A percentile compares a stretch with the other conserved stretches of the same genome.
phyloP scores from a whole-genome alignment of 768 basidiomycete genomes.

The Boletus eberwhitei region DNA sequence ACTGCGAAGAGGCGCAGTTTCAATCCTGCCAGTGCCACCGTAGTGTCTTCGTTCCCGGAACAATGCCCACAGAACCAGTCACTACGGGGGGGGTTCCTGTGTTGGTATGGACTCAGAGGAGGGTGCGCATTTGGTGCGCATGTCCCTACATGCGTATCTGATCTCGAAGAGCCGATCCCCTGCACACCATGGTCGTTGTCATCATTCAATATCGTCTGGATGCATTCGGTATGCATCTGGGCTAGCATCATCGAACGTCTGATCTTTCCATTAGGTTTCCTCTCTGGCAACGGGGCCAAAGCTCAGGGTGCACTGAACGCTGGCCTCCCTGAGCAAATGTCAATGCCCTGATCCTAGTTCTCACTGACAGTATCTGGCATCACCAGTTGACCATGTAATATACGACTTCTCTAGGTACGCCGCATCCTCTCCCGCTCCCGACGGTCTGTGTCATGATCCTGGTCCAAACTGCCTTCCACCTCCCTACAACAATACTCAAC shows the following conservation, averaged over 20 bases:
- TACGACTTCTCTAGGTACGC: too few relatives aligned
- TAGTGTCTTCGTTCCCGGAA: constrained; percentile 15
- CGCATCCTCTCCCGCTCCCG: too few relatives aligned
- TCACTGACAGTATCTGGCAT: not conserved
- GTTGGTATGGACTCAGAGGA: constrained; percentile 37
- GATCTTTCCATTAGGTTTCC: constrained; percentile 26
- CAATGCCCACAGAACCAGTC: not conserved
- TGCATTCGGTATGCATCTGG: constrained; percentile 25
- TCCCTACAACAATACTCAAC: too few relatives aligned
- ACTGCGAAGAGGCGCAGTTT: too few relatives aligned
- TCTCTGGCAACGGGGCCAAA: constrained; percentile 30
- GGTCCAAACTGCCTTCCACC: too few relatives aligned
- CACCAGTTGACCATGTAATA: constrained; percentile 37
- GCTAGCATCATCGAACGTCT: not conserved
- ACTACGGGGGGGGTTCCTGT: constrained; percentile 25
- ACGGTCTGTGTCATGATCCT: too few relatives aligned
- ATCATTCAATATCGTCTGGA: constrained; percentile 36
- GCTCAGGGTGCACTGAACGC: constrained; percentile 32
- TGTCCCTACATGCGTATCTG: not conserved
- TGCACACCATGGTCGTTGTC: constrained; percentile 25
- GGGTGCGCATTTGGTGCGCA: constrained; percentile 16
- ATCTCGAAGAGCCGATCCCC: constrained; percentile 1
- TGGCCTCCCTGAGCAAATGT: constrained; percentile 28
- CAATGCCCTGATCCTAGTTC: not conserved
- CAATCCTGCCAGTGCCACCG: not conserved